Percentiles rank a stretch among this genome's conserved stretches.
These are phyloP conservation scores for Dactylorhiza incarnata DNA, from an alignment of 106 monocot species.

Conservation along the genomic window DNA sequence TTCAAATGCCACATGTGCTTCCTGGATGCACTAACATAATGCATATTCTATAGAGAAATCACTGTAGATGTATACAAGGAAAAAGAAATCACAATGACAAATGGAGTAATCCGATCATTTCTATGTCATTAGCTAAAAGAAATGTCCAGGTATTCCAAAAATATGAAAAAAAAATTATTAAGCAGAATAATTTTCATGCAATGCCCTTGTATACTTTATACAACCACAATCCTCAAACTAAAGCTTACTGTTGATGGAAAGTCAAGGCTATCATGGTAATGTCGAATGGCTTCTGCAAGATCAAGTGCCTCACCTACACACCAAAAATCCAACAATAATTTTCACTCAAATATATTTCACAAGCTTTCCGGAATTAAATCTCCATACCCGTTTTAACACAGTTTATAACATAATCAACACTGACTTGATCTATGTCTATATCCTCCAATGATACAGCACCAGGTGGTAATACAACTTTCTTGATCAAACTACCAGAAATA, in stretches of 20 bases:
- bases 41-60: background rate
- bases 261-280: constrained; percentile 89
- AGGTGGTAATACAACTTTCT: constrained; percentile 95
- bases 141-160: background rate
- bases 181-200: background rate
- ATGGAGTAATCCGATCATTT: background rate
- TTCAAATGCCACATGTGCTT: background rate
- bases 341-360: background rate
- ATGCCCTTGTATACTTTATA: background rate
- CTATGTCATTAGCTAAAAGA: background rate
- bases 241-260: constrained; percentile 65
- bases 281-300: constrained; percentile 82
- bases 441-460: constrained; percentile 82
- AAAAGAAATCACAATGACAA: background rate
- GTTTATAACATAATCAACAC: constrained; percentile 90
- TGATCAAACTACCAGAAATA: constrained; percentile 86
- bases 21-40: background rate
- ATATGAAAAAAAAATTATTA: background rate
- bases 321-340: background rate
- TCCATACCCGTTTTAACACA: constrained; percentile 83
- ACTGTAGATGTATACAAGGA: background rate
- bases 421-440: constrained; percentile 80
- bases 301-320: constrained; percentile 77
- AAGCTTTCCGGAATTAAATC: background rate
- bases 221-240: background rate